A percentile compares a stretch with the other conserved stretches of the same genome.
phyloP scores from a whole-genome alignment of 495 filamentous ascomycete species.

The Cenococcum geophilum region DNA sequence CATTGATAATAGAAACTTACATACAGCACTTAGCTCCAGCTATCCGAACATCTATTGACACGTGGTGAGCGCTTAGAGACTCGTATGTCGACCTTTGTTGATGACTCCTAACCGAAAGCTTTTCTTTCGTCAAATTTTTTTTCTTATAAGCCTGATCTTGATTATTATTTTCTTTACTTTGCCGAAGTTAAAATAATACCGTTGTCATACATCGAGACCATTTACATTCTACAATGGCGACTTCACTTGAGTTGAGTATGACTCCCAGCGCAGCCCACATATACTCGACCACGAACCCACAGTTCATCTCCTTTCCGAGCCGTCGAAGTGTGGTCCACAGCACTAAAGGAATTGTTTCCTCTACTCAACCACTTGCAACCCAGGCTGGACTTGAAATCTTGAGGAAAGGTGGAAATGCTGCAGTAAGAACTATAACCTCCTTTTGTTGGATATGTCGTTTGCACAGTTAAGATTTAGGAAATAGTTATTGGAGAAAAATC shows the following conservation, averaged over 20 bases:
- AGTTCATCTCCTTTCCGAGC: constrained; percentile 67
- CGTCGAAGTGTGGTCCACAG: constrained; percentile 90
- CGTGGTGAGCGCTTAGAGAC: background rate
- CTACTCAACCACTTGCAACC: constrained; percentile 83
- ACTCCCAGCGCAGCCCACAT: constrained; percentile 40
- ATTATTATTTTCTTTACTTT: too few relatives aligned
- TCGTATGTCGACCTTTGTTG: background rate
- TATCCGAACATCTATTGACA: background rate
- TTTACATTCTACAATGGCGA: background rate
- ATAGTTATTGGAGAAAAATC: background rate
- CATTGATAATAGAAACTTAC: constrained; percentile 1
- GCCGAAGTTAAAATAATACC: too few relatives aligned
- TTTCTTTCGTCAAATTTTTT: background rate
- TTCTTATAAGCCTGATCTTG: background rate
- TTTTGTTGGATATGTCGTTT: constrained; percentile 7
- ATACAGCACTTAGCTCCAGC: background rate
- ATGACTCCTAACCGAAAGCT: constrained; percentile 1
- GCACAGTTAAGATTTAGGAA: background rate
- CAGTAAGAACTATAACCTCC: constrained; percentile 41
- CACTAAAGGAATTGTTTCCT: constrained; percentile 85
- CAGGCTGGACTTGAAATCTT: constrained; percentile 81
- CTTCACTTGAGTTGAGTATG: background rate
- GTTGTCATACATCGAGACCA: background rate
- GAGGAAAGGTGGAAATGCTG: constrained; percentile 84
- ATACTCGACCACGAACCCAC: constrained; percentile 56